Conservation (phyloP, 108 stramenopile genomes). For the Pseudonitzschia multistriata region DNA sequence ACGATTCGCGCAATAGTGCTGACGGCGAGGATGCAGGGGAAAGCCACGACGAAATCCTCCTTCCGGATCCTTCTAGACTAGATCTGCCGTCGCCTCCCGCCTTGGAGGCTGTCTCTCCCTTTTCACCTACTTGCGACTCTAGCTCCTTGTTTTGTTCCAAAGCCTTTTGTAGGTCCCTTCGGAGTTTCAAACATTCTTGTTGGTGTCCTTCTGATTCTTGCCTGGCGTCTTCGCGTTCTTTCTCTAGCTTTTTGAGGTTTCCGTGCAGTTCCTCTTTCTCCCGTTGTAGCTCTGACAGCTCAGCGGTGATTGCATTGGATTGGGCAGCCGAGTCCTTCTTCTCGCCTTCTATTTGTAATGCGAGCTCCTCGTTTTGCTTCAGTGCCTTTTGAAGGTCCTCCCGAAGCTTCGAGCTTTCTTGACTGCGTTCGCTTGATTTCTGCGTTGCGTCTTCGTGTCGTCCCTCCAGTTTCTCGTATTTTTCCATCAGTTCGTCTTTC, state of each 20-base stretch:
- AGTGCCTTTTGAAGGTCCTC: background rate
- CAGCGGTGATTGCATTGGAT: no score
- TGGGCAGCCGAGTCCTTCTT: no score
- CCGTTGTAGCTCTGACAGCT: background rate
- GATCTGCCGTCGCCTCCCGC: no score
- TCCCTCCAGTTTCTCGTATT: background rate
- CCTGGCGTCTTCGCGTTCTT: background rate
- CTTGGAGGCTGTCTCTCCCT: no score
- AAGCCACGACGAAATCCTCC: no score
- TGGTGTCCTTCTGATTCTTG: background rate
- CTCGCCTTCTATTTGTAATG: background rate
- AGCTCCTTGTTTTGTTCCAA: background rate
- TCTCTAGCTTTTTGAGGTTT: background rate
- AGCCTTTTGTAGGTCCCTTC: background rate
- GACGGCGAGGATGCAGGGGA: no score
- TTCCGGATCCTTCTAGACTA: no score
- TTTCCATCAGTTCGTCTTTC: background rate
- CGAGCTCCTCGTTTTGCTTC: background rate
- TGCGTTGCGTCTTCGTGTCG: background rate
- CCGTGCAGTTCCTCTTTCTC: background rate
- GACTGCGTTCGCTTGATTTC: background rate
- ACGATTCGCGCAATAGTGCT: no score
- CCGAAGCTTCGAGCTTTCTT: background rate
- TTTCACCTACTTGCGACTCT: background rate
- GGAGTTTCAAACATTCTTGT: background rate